Evolutionary conservation across 345 rosid species (phyloP), one percentile per base, ranked within the genome.

Genomic region (Eutrema yunnanense): DNA sequence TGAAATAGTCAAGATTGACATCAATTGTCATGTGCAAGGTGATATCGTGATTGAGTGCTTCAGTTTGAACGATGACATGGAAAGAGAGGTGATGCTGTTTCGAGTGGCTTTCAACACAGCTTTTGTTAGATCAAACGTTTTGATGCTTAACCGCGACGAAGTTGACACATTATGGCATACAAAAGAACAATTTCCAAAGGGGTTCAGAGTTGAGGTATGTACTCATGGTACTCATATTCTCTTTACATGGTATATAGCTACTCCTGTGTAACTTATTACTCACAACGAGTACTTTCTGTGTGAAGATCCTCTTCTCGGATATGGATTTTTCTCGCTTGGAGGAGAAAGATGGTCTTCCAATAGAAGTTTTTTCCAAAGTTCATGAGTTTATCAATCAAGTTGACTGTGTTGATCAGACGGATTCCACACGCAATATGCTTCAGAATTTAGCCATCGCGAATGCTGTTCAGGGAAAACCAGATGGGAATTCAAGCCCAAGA

Each of bases 251-350:
- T 60, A 38, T 12, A 63, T 51, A 16, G 57, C 29, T 67, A 14
- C 22, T 63, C 29, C 43, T 44, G 51, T 50, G 48, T 50, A 67
- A 47, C 43, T 46, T 55, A 8, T 49, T 71, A 67, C 73, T 78
- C 81, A 74, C 82, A 48, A 48, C 57, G 32, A 76, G 34, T 70
- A 43, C 73, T 70, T 65, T 79, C 73, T 81, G 65, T 75, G 69
- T 67, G 77, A 79, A 94, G 98, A 81, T 94, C 85, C 88, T 94
- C 81, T 94, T 94, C 86, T 91, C 97, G 54, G 97, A 94, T 71
- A 83, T 87, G 95, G 95, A 94, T 73, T 81, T 89, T 77, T 66
- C 89, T n/a, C 65, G 78, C 82, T 80, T 86, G 74, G 96, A 94
- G 78, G 97, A 86, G 71, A 87, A 87, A 73, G 95, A 86, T 36